These are phyloP conservation scores for Vararia minispora DNA, from an alignment of 768 basidiomycete genomes.

Conservation along the genomic window DNA sequence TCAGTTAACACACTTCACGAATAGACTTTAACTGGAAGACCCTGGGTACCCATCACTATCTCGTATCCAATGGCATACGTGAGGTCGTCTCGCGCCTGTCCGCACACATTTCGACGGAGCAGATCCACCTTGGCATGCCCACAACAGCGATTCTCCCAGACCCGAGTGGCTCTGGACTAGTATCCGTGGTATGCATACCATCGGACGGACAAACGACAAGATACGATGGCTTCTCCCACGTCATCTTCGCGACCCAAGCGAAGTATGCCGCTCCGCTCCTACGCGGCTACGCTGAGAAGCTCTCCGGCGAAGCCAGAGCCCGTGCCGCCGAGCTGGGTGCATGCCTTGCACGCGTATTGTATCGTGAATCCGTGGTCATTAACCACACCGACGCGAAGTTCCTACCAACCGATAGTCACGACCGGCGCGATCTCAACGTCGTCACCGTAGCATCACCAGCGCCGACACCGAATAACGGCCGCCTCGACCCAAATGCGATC, in stretches of 20 bases:
- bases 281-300: conserved; percentile 29
- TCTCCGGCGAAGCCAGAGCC: conserved; percentile 19
- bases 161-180: conserved; percentile 21
- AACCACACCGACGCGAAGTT: conserved; percentile 59
- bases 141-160: conserved; percentile 36
- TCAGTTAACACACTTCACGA: no score
- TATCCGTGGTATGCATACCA: conserved; percentile 28
- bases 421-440: conserved; percentile 60
- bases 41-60: conserved; percentile 57
- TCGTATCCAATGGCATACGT: conserved; percentile 45
- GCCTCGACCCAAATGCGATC: conserved; percentile 1
- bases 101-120: conserved; percentile 22
- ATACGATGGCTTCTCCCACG: conserved; percentile 46
- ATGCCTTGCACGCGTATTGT: conserved; percentile 43
- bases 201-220: no score
- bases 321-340: conserved; percentile 29
- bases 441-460: conserved; percentile 19
- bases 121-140: conserved; percentile 45
- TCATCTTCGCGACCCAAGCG: conserved; percentile 70
- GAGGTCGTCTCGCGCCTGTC: conserved; percentile 47
- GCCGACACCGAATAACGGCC: not conserved
- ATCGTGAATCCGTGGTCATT: conserved; percentile 47
- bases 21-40: conserved; percentile 65
- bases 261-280: conserved; percentile 47
- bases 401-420: conserved; percentile 36